Evolutionary conservation across 1,284 basidiomycete species (phyloP), one percentile per base, ranked within the genome.

Genomic region (Ustilago sp.): DNA sequence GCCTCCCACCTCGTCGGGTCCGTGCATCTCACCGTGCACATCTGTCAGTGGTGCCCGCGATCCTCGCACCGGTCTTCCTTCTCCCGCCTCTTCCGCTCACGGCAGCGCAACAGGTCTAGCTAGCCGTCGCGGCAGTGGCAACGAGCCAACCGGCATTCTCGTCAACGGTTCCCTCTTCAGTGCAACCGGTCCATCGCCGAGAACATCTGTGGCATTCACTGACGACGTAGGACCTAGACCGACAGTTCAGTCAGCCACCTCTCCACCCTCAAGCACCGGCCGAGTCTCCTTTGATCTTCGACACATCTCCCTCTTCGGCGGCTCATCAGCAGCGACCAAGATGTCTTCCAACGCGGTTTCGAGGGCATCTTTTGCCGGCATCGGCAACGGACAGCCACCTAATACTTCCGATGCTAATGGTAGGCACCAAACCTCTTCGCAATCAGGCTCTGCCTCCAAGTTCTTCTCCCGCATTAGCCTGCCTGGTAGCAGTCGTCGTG

Each of bases 401-500:
- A 19, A 53, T 23, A 58, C 61, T 23, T 35, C 36, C 32, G 53
- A 64, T 8, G 17, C 39, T 5, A 39, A 59, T 34, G 54, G 60
- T 12, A 41, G 28, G 36, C 63, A 59, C 8, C 58, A 68, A 4
- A 36, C 52, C 11, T 68, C 71, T 8, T 57, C 70, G 1, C 41
- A 65, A 3, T 54, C 59, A 12, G 52, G 45, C 15, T 53, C 64
- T 4, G 19, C 60, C 5, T 68, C 65, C 54, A 71, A 65, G 34
- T 72, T 76, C 48, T 72, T 72, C 57, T 76, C 74, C 7, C 65
- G 65, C 52, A 67, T 75, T 51, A 61, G 68, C n/a, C 36, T 74
- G 12, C 56, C 64, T 12, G 61, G 64, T 19, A 52, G 73, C 57
- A 72, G 65, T 41, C 57, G 74, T 39, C 53, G 65, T 53, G 65